These are phyloP conservation scores for Russula abietina DNA, from an alignment of 768 basidiomycete species.

Conservation along the genomic window DNA sequence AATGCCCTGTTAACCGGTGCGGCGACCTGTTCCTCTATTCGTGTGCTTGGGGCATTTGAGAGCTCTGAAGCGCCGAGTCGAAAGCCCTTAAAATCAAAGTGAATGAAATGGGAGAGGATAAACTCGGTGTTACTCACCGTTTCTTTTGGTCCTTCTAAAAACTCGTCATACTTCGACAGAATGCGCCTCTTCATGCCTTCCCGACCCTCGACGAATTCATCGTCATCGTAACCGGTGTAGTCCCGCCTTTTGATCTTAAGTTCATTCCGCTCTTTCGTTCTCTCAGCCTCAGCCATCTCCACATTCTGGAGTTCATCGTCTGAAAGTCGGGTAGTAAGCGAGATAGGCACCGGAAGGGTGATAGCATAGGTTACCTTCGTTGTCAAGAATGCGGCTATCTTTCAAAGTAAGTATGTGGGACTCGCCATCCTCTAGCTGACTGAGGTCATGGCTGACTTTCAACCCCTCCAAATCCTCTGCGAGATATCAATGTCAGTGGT, in stretches of 20 bases:
- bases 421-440: constrained; percentile 88
- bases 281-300: constrained; percentile 87
- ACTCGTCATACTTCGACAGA: constrained; percentile 91
- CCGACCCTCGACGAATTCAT: constrained; percentile 74
- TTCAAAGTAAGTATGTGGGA: constrained; percentile 94
- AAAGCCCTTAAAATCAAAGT: constrained; percentile 59
- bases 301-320: constrained; percentile 98
- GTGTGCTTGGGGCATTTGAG: constrained; percentile 35
- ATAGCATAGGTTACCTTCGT: constrained; percentile 58
- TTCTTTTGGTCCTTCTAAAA: constrained; percentile 67
- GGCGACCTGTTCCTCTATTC: constrained; percentile 44
- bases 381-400: constrained; percentile 91
- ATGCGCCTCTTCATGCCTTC: constrained; percentile 79
- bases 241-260: constrained; percentile 83
- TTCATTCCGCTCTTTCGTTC: constrained; percentile 69
- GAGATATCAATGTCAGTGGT: constrained; percentile 9
- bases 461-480: constrained; percentile 86
- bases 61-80: constrained; percentile 63
- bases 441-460: constrained; percentile 94
- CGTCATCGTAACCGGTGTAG: constrained; percentile 95
- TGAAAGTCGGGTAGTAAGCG: constrained; percentile 31
- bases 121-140: constrained; percentile 40
- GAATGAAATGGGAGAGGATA: neutral
- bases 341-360: constrained; percentile 1
- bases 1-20: constrained; percentile 73